Conservation (phyloP, 805 yeast genomes). For the Sugiyamaella lignohabitans region DNA sequence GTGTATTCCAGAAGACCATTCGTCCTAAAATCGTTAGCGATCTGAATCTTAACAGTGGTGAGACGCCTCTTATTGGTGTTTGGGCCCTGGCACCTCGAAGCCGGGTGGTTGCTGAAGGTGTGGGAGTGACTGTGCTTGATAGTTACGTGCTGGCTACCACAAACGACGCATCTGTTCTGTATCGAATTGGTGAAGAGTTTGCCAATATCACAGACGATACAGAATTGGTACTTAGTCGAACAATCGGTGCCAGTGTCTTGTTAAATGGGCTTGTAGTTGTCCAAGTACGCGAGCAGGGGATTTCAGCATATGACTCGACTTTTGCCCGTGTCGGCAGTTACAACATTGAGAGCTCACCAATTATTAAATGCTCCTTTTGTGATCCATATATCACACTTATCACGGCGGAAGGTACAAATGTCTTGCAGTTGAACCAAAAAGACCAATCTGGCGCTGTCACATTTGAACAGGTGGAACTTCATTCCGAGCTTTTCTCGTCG, state of each 20-base stretch:
- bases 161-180: constrained; percentile 39
- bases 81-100: constrained; percentile 18
- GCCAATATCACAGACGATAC: constrained; percentile 47
- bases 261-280: constrained; percentile 51
- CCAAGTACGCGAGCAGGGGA: constrained; percentile 64
- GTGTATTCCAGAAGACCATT: constrained; percentile 59
- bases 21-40: constrained; percentile 64
- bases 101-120: constrained; percentile 13
- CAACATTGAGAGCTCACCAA: too few species aligned
- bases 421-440: too few species aligned
- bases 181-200: constrained; percentile 37
- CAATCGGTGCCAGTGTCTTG: constrained; percentile 61
- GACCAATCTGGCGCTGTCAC: too few species aligned
- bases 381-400: too few species aligned
- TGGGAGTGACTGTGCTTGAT: constrained; percentile 37
- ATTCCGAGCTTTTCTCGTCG: too few species aligned
- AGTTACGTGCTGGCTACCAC: constrained; percentile 68
- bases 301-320: constrained; percentile 43
- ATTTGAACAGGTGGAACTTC: too few species aligned
- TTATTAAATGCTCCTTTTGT: too few species aligned
- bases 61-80: too few species aligned
- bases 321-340: too few species aligned
- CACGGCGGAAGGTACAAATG: too few species aligned
- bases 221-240: constrained; percentile 56
- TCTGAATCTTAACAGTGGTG: constrained; percentile 66